Evolutionary conservation across 108 stramenopile genomes (phyloP), one percentile per base, ranked within the genome.

Genomic region (Nannochloropsis gaditana): DNA sequence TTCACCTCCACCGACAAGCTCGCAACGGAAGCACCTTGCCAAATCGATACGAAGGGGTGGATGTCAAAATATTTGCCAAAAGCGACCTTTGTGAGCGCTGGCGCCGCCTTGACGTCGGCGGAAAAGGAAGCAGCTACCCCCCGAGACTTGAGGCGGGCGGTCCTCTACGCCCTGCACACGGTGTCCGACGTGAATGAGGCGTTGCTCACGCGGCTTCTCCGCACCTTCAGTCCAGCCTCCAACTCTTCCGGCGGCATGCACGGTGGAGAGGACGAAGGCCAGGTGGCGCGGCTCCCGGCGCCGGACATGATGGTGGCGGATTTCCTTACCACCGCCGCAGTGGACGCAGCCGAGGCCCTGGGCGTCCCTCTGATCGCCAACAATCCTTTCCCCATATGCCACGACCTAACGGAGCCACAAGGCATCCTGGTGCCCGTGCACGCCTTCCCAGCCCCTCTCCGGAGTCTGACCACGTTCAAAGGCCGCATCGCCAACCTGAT

Each of bases 391-490:
- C 59, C 59, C 0, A 73, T 73, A n/a, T 73, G 59, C n/a, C 59
- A 73, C n/a, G 59, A 73, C n/a, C 59, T 73, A n/a, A 73, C 59
- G n/a, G 59, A 73, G 59, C 59, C 59, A 15, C 59, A 73, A 73
- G 59, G 59, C 19, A 73, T 85, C 31, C 44, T 85, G 80, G 45
- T 85, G 80, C 3, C 85, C n/a, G 17, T 85, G 43, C 45, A 85
- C n/a, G 43, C 85, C 80, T 45, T 85, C 80, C 59, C 59, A 15
- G 59, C 59, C 59, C 43, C 85, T 42, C 41, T 81, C 80, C 85
- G 81, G 80, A 73, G 59, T n/a, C 59, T 73, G 19, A 73, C 15
- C 15, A 73, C 59, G 6, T 73, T 73, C 59, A 73, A 73, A n/a
- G 59, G 59, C 15, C 59, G 59, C 19, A 73, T 73, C 6, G 59